These are phyloP conservation scores for Chytridium lagenaria DNA, from an alignment of 371 early-diverging fungal species.

Conservation along the genomic window DNA sequence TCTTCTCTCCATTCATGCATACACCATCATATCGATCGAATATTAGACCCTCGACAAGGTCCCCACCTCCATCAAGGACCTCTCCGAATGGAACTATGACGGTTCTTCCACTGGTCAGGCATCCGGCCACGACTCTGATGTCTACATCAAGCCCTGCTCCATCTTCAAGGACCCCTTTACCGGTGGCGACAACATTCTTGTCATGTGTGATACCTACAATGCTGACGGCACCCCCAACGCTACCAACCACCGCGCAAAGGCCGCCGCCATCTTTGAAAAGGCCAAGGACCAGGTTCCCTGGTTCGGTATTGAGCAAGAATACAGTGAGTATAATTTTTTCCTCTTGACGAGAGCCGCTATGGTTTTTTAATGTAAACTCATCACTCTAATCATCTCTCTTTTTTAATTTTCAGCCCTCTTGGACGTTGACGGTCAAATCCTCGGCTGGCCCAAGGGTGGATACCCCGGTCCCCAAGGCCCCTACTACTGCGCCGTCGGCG, in stretches of 20 bases:
- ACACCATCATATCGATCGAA: neutral
- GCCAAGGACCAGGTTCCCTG: conserved; percentile 58
- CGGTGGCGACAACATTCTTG: conserved; percentile 67
- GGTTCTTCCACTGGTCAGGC: conserved; percentile 70
- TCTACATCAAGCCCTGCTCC: conserved; percentile 62
- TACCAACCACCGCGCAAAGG: conserved; percentile 60
- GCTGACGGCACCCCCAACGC: conserved; percentile 65
- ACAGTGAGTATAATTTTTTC: conserved; percentile 31
- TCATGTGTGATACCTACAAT: conserved; percentile 61
- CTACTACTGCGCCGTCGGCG: conserved; percentile 68
- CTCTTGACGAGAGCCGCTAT: neutral
- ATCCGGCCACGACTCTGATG: conserved; percentile 67
- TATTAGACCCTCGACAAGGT: conserved; percentile 41
- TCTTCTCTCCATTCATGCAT: neutral
- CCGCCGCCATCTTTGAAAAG: conserved; percentile 53
- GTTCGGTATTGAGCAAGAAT: conserved; percentile 71
- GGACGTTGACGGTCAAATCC: conserved; percentile 50
- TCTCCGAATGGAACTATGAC: conserved; percentile 70
- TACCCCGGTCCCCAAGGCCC: conserved; percentile 67
- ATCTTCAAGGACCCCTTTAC: conserved; percentile 68
- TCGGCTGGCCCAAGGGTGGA: conserved; percentile 67
- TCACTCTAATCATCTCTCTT: neutral
- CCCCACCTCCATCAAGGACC: conserved; percentile 52
- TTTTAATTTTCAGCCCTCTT: conserved; percentile 41
- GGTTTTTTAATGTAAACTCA: neutral